A percentile compares a stretch with the other conserved stretches of the same genome.
These are phyloP conservation scores for Nannizzia gypsea DNA, from an alignment of 2,329 filamentous ascomycete species.

Conservation along the genomic window DNA sequence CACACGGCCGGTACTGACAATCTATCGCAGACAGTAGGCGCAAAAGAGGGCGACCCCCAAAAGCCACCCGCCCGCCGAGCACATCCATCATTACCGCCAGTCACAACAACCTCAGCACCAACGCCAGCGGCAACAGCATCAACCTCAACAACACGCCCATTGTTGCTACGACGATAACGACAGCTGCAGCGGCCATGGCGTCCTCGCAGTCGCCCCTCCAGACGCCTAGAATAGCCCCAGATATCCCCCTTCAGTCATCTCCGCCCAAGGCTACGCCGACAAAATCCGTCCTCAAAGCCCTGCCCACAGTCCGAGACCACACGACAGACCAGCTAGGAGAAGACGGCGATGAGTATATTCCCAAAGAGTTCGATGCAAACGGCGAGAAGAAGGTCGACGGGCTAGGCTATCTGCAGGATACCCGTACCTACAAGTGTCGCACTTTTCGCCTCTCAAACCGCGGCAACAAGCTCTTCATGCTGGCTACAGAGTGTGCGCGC, in stretches of 20 bases:
- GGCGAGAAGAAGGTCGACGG: constrained; percentile 87
- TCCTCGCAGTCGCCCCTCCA: constrained; percentile 21
- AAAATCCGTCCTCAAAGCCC: constrained; percentile 75
- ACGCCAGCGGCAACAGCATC: background rate
- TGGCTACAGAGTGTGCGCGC: constrained; percentile 91
- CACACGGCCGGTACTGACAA: background rate
- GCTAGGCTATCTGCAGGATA: constrained; percentile 69
- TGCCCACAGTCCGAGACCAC: constrained; percentile 91
- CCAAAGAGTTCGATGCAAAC: constrained; percentile 80
- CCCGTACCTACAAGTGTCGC: constrained; percentile 79
- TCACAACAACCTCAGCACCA: background rate
- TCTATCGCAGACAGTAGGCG: constrained; percentile 28
- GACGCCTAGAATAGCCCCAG: constrained; percentile 25
- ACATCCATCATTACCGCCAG: constrained; percentile 15
- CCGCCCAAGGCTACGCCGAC: constrained; percentile 64
- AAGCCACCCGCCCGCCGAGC: constrained; percentile 32
- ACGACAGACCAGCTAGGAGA: constrained; percentile 88
- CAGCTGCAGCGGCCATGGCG: background rate
- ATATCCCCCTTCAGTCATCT: constrained; percentile 42
- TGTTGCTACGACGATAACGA: background rate
- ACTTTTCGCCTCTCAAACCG: constrained; percentile 88
- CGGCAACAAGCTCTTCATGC: constrained; percentile 93
- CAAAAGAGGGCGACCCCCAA: constrained; percentile 41
- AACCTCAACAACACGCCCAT: background rate
- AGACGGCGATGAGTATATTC: constrained; percentile 86